phyloP scores from a whole-genome alignment of 2,329 filamentous ascomycete species.

The Tolypocladium album region DNA sequence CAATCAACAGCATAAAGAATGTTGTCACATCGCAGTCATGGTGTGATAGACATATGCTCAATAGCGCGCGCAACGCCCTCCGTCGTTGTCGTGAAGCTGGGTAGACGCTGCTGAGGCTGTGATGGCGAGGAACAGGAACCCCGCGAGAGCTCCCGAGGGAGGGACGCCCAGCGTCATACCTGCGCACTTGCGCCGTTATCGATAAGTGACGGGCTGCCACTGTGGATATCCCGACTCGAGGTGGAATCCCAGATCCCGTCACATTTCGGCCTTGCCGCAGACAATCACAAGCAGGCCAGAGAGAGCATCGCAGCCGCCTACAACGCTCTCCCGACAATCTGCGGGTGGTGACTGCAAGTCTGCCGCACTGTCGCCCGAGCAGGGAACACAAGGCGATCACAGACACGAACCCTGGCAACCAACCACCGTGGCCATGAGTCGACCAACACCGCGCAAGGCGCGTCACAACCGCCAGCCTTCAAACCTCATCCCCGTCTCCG shows the following conservation, averaged over 20 bases:
- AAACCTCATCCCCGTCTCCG: conserved; percentile 32
- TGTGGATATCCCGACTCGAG: not conserved
- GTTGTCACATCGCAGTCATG: not conserved
- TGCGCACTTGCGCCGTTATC: conserved; percentile 9
- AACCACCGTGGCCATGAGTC: conserved; percentile 26
- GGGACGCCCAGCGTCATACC: not conserved
- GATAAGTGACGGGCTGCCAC: conserved; percentile 11
- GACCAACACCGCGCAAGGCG: conserved; percentile 27
- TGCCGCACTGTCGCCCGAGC: not conserved
- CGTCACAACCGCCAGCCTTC: conserved; percentile 30
- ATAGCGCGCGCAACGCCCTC: not conserved
- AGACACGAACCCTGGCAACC: not conserved
- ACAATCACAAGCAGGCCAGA: not conserved
- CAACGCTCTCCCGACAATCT: not conserved
- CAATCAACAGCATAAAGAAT: not conserved
- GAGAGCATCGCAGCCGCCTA: not conserved
- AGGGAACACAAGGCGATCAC: not conserved
- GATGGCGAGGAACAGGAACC: not conserved
- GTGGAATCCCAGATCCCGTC: not conserved
- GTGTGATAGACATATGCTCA: not conserved
- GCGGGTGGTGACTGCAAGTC: not conserved
- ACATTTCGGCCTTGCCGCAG: not conserved
- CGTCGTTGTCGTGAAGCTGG: not conserved
- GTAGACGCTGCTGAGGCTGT: not conserved
- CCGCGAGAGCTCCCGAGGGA: not conserved